Evolutionary conservation across 1,139 yeast genomes (phyloP).

Genomic region (Suhomyces coccinellae): DNA sequence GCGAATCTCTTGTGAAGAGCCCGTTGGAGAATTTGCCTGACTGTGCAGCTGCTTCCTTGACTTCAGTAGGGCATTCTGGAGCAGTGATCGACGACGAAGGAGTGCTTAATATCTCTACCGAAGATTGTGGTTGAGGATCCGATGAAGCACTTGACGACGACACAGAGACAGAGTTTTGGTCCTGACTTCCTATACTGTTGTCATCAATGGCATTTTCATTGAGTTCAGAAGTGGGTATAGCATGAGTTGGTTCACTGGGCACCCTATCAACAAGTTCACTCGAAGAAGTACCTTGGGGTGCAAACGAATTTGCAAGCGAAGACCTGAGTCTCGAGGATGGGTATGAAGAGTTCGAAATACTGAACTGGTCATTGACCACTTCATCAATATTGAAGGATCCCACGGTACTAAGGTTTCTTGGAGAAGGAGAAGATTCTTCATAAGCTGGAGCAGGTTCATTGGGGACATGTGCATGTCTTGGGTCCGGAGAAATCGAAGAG

Average conservation of each 20-base stretch:
- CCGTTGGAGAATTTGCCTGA: background rate
- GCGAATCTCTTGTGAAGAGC: background rate
- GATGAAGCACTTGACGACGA: conserved; percentile 6
- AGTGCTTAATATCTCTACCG: conserved; percentile 6
- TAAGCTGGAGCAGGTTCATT: conserved; percentile 42
- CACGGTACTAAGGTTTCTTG: background rate
- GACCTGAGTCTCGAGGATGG: conserved; percentile 21
- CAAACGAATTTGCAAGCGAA: conserved; percentile 30
- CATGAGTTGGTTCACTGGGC: too few relatives aligned
- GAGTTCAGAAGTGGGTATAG: background rate
- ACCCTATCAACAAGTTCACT: background rate
- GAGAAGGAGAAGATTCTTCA: conserved; percentile 17
- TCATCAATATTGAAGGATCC: conserved; percentile 16
- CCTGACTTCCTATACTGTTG: conserved; percentile 1
- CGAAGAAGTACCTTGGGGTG: conserved; percentile 13
- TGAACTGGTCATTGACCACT: conserved; percentile 12
- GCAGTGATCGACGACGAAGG: conserved; percentile 7
- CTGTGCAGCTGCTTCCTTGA: background rate
- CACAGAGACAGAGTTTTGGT: background rate
- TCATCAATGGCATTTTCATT: conserved; percentile 1
- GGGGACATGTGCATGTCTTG: conserved; percentile 16
- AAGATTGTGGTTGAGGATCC: conserved; percentile 1
- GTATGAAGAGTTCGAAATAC: background rate
- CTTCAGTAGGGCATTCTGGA: background rate
- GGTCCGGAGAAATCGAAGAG: conserved; percentile 27